Evolutionary conservation across 768 basidiomycete genomes (phyloP).

Genomic region (Pisolithus tinctorius): DNA sequence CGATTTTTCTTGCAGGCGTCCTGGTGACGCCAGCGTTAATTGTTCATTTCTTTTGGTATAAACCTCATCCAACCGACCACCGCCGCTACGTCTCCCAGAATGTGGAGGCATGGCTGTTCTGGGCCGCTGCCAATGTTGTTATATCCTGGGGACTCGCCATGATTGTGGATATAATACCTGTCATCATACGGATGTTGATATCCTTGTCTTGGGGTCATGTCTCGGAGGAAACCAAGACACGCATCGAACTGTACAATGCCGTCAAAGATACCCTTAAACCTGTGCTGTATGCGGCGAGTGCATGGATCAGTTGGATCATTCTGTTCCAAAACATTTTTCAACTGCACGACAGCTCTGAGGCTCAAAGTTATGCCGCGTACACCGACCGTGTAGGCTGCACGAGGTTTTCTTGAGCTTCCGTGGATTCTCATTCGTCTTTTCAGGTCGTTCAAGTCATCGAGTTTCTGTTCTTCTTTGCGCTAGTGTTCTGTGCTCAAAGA

Average conservation of each 20-base stretch:
- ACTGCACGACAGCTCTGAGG: slow-evolving; percentile 38
- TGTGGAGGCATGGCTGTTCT: slow-evolving; percentile 73
- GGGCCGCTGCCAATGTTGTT: slow-evolving; percentile 71
- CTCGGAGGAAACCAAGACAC: slow-evolving; percentile 58
- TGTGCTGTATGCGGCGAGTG: slow-evolving; percentile 62
- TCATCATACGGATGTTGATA: slow-evolving; percentile 45
- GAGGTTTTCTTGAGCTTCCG: not conserved
- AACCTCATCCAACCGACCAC: slow-evolving; percentile 46
- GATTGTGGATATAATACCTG: slow-evolving; percentile 62
- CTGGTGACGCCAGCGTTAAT: slow-evolving; percentile 57
- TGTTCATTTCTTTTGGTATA: slow-evolving; percentile 66
- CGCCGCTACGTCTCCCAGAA: slow-evolving; percentile 59
- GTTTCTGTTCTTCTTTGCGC: slow-evolving; percentile 69
- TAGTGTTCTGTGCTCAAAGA: slow-evolving; percentile 55
- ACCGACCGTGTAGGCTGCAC: slow-evolving; percentile 42
- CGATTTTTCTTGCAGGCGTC: slow-evolving; percentile 55
- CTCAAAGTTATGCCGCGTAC: slow-evolving; percentile 50
- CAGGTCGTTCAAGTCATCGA: slow-evolving; percentile 59
- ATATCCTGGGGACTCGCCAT: slow-evolving; percentile 77
- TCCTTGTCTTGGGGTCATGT: slow-evolving; percentile 68
- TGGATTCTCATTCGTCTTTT: not conserved
- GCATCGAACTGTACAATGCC: slow-evolving; percentile 62
- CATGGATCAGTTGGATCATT: slow-evolving; percentile 71
- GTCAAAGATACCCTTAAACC: slow-evolving; percentile 68
- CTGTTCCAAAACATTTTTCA: slow-evolving; percentile 62